These are phyloP conservation scores for Terfezia boudieri DNA, from an alignment of 495 filamentous ascomycete genomes.

Conservation along the genomic window DNA sequence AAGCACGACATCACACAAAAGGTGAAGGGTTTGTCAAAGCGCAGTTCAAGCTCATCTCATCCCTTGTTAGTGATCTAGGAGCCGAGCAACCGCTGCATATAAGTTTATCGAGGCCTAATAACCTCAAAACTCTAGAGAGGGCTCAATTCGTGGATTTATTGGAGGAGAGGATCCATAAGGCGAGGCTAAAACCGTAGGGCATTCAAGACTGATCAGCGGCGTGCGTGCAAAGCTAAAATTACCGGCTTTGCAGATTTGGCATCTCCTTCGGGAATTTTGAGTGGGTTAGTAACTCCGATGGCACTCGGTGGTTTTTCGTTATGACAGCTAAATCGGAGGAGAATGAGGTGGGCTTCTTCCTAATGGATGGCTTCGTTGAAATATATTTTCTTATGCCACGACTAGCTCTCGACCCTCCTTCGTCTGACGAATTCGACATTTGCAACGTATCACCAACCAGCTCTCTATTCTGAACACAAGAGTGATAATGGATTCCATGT, in stretches of 20 bases:
- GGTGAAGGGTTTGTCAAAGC: neutral
- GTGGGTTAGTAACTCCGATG: conserved; percentile 54
- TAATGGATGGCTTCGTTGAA: neutral
- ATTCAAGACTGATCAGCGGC: neutral
- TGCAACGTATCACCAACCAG: conserved; percentile 38
- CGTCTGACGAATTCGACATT: conserved; percentile 39
- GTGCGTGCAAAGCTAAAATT: conserved; percentile 15
- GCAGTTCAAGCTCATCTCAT: conserved; percentile 30
- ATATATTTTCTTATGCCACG: neutral
- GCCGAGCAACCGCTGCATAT: conserved; percentile 70
- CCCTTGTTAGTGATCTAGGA: conserved; percentile 54
- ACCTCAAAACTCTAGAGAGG: conserved; percentile 41
- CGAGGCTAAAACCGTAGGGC: conserved; percentile 22
- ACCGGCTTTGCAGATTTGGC: conserved; percentile 23
- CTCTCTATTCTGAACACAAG: conserved; percentile 36
- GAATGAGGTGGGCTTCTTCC: conserved; percentile 7
- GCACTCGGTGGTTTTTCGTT: conserved; percentile 71
- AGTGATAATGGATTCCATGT: conserved; percentile 46
- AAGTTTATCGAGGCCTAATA: conserved; percentile 57
- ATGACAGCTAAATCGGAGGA: conserved; percentile 28
- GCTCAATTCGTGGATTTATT: conserved; percentile 34
- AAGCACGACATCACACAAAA: neutral
- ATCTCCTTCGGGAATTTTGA: conserved; percentile 33
- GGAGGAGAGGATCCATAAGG: conserved; percentile 13
- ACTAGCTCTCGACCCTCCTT: conserved; percentile 39